phyloP scores from a whole-genome alignment of 2,329 filamentous ascomycete species.

The Domatiomyces catenatus region DNA sequence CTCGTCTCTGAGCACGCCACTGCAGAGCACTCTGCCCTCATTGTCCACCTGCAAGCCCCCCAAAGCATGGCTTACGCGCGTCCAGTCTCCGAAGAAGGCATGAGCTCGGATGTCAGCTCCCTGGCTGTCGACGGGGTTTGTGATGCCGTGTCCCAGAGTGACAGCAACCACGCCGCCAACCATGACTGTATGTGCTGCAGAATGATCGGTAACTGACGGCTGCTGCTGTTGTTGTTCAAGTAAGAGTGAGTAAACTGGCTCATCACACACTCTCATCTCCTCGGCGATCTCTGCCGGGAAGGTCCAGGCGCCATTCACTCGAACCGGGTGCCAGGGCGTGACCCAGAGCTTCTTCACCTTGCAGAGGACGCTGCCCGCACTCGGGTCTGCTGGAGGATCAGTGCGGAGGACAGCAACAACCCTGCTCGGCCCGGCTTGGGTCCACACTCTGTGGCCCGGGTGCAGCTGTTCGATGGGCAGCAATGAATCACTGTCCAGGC shows the following conservation, averaged over 20 bases:
- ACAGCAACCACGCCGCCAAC: constrained; percentile 34
- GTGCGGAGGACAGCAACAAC: constrained; percentile 41
- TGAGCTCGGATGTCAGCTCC: constrained; percentile 34
- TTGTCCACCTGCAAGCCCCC: constrained; percentile 21
- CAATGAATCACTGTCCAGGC: constrained; percentile 27
- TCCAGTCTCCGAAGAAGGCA: constrained; percentile 40
- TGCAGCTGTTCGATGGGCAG: constrained; percentile 31
- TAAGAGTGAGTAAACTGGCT: constrained; percentile 42
- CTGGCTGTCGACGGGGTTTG: constrained; percentile 11
- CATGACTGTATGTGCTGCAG: constrained; percentile 34
- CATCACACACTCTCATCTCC: constrained; percentile 27
- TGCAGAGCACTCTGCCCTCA: constrained; percentile 31
- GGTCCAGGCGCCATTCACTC: constrained; percentile 27
- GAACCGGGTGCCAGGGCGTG: constrained; percentile 47
- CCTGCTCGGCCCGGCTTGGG: constrained; percentile 34
- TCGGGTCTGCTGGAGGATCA: constrained; percentile 21
- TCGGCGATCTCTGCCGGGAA: constrained; percentile 32
- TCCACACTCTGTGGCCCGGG: constrained; percentile 34
- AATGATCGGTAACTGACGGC: constrained; percentile 11
- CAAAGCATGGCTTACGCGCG: constrained; percentile 28
- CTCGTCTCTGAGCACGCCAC: constrained; percentile 27
- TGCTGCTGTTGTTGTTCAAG: constrained; percentile 26
- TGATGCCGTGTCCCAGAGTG: constrained; percentile 43
- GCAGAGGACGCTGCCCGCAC: constrained; percentile 25
- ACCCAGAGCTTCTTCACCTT: constrained; percentile 34